Percentiles rank a stretch among this genome's conserved stretches.
Conservation (phyloP, 495 filamentous ascomycete genomes). For the Lasiosphaeria miniovina region DNA sequence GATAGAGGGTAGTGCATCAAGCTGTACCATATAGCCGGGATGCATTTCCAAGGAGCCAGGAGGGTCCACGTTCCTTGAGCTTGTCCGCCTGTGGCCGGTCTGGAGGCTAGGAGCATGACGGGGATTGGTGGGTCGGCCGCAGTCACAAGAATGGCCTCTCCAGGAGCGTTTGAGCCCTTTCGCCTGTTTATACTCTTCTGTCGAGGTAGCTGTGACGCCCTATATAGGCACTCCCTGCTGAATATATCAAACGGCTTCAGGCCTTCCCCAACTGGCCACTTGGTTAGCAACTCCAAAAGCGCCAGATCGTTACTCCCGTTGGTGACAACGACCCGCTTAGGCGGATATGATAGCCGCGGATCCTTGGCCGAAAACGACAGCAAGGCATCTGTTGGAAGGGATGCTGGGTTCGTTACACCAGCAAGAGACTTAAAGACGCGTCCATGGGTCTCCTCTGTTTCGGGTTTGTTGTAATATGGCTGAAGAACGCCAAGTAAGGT, state of each 20-base stretch:
- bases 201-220: conserved; percentile 63
- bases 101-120: conserved; percentile 65
- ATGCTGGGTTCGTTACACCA: conserved; percentile 70
- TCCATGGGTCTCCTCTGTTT: conserved; percentile 43
- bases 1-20: conserved; percentile 84
- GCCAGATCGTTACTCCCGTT: conserved; percentile 51
- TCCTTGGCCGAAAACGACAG: conserved; percentile 73
- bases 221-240: conserved; percentile 58
- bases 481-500: conserved; percentile 69
- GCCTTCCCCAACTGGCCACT: conserved; percentile 66
- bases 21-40: conserved; percentile 79
- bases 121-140: conserved; percentile 79
- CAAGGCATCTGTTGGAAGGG: conserved; percentile 69
- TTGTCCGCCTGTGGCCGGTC: conserved; percentile 41
- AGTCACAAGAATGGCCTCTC: conserved; percentile 56
- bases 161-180: conserved; percentile 63
- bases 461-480: conserved; percentile 41
- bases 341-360: conserved; percentile 76
- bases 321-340: conserved; percentile 41
- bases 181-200: conserved; percentile 88
- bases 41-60: conserved; percentile 88
- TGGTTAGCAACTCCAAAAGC: conserved; percentile 53
- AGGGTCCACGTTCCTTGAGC: conserved; percentile 76
- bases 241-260: conserved; percentile 61
- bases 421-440: conserved; percentile 61